phyloP scores from a whole-genome alignment of 306 rosid genomes.

The Fragaria iinumae region DNA sequence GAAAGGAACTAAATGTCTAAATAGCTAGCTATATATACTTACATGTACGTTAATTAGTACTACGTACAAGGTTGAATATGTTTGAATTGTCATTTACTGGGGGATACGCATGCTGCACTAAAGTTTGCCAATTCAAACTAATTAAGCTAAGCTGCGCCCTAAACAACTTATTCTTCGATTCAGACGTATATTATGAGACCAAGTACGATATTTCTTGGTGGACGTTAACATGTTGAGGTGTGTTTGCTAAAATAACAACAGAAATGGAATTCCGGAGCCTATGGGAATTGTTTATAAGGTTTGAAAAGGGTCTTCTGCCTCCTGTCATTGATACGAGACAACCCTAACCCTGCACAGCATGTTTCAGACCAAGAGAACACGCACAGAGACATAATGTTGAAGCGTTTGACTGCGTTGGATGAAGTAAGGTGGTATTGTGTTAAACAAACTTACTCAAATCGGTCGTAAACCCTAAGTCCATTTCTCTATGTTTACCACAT shows the following conservation, averaged over 20 bases:
- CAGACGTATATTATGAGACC: not conserved
- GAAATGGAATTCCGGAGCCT: not conserved
- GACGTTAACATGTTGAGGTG: constrained; percentile 14
- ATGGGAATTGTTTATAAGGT: not conserved
- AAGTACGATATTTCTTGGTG: not conserved
- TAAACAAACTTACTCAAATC: not conserved
- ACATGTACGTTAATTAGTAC: not conserved
- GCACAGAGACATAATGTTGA: constrained; percentile 1
- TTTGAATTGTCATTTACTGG: not conserved
- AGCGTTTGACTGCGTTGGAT: not conserved
- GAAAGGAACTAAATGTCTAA: too few relatives aligned
- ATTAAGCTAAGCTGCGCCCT: not conserved
- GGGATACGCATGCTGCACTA: not conserved
- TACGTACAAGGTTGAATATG: not conserved
- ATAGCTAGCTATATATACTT: too few relatives aligned
- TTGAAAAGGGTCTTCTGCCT: not conserved
- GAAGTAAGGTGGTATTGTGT: not conserved
- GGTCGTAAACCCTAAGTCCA: not conserved
- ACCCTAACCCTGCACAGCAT: not conserved
- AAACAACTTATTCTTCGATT: not conserved
- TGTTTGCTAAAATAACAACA: constrained; percentile 6
- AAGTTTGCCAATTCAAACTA: not conserved
- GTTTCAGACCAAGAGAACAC: not conserved
- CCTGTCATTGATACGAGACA: not conserved
- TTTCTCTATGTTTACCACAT: not conserved